Evolutionary conservation across 163 green algal species (phyloP), one percentile per base, ranked within the genome.

Genomic region (Volvox carteri): DNA sequence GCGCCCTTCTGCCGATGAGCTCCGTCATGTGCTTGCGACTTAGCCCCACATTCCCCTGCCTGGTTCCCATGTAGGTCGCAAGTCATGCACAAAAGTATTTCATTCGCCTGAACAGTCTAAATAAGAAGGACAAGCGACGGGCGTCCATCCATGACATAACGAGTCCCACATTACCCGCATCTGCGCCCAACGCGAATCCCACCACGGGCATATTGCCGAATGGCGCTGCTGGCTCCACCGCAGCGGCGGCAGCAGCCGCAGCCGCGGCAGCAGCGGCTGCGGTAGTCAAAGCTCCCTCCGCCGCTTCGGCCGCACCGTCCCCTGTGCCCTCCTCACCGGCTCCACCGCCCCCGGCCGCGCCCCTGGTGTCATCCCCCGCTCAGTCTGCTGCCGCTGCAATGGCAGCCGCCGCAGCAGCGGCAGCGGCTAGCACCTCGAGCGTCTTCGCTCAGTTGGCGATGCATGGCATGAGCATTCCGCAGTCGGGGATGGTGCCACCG

Each of bases 1-100:
- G n/a, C n/a, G n/a, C n/a, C n/a, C n/a, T n/a, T n/a, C n/a, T n/a
- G n/a, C n/a, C n/a, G n/a, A n/a, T n/a, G n/a, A n/a, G n/a, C n/a
- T n/a, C n/a, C n/a, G n/a, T n/a, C n/a, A n/a, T n/a, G n/a, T n/a
- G n/a, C n/a, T n/a, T n/a, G n/a, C n/a, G n/a, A n/a, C n/a, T n/a
- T n/a, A n/a, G n/a, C n/a, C n/a, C n/a, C n/a, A n/a, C n/a, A n/a
- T n/a, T n/a, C n/a, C n/a, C n/a, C n/a, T n/a, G n/a, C n/a, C n/a
- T n/a, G n/a, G n/a, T n/a, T n/a, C n/a, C n/a, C n/a, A n/a, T n/a
- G 23, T 94, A 99, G 95, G 97, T 99, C 19, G 97, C 97, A 35
- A 96, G 90, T 60, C 97, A 99, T 89, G 97, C 97, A 0, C 97
- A 99, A 84, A 99, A 99, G 91, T 99, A 99, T 92, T 99, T 99